Base-by-base conservation (phyloP, 495 filamentous ascomycete genomes). In the Lasiosphaeria ovina region DNA sequence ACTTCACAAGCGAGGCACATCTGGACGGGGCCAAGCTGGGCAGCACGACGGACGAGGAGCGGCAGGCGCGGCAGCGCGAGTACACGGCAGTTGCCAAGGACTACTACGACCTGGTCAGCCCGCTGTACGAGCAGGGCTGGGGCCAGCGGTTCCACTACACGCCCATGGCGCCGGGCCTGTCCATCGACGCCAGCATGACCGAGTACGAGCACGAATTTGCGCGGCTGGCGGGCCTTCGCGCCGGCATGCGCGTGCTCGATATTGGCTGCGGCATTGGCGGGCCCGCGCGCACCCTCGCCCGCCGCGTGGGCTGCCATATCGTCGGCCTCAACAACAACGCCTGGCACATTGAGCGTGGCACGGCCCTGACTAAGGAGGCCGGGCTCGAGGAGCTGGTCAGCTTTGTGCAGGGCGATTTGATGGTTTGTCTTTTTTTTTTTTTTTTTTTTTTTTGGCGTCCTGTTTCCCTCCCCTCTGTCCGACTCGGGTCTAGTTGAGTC, bases 81-180 rank as follows among this genome's bases (percentile, higher is more conserved):
- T 24, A 24, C 24, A 12, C 51, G 3, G 9, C 34, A 33, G 51
- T 53, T 10, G 34, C 51, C 11, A 12, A 34, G 24, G 51, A 53
- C 51, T 53, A 53, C 32, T 53, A 53, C 51, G 17, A 33, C 24
- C 51, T 53, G 24, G 51, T 53, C 9, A 34, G 9, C 6, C 51
- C 51, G 3, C 5, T 10, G 32, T 47, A 36, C 38, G 51, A 33
- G 24, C 6, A 45, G 10, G 12, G 12, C 38, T 61, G 62, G 63
- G 60, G 64, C 55, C 61, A 63, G 34, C 54, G 52, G 8, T 66
- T 66, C 61, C 64, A 66, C 42, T 66, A 56, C 58, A 55, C 64
- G 31, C 64, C 61, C 11, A 34, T 63, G 48, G 47, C 51, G 4
- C 64, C 64, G 11, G 61, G 58, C 14, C 45, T 63, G 38, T 61